A percentile compares a stretch with the other conserved stretches of the same genome.
Conservation (phyloP, 1,139 yeast species). For the Lodderomyces elongisporus region DNA sequence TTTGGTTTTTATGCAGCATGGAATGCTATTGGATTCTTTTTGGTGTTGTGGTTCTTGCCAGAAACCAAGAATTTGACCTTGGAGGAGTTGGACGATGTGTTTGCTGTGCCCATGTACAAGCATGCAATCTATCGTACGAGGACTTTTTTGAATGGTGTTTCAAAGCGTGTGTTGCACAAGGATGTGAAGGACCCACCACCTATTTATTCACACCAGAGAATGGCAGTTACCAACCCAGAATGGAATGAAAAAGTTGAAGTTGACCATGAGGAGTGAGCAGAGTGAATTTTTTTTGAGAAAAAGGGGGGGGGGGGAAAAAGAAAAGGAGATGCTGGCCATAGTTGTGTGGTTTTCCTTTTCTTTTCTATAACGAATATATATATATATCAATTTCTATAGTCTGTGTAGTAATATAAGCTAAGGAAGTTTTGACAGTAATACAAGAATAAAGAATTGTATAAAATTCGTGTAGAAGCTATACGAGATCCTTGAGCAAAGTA, state of each 20-base stretch:
- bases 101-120: conserved; percentile 48
- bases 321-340: too few relatives aligned
- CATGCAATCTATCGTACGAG: conserved; percentile 55
- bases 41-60: conserved; percentile 63
- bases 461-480: too few relatives aligned
- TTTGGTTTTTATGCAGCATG: conserved; percentile 88
- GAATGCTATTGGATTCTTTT: conserved; percentile 70
- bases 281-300: too few relatives aligned
- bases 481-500: too few relatives aligned
- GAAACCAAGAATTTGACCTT: conserved; percentile 67
- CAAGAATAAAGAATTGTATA: too few relatives aligned
- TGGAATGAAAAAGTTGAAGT: conserved; percentile 59
- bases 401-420: too few relatives aligned
- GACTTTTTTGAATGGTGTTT: conserved; percentile 39
- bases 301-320: too few relatives aligned
- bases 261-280: too few relatives aligned
- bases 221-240: conserved; percentile 55
- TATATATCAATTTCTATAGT: too few relatives aligned
- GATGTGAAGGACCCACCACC: conserved; percentile 51
- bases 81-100: conserved; percentile 70
- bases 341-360: too few relatives aligned
- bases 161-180: conserved; percentile 36
- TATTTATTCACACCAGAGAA: conserved; percentile 45
- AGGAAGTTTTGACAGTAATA: too few relatives aligned
- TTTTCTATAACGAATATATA: too few relatives aligned